phyloP scores from a whole-genome alignment of 305 asterid species.

The Euphrasia arctica region DNA sequence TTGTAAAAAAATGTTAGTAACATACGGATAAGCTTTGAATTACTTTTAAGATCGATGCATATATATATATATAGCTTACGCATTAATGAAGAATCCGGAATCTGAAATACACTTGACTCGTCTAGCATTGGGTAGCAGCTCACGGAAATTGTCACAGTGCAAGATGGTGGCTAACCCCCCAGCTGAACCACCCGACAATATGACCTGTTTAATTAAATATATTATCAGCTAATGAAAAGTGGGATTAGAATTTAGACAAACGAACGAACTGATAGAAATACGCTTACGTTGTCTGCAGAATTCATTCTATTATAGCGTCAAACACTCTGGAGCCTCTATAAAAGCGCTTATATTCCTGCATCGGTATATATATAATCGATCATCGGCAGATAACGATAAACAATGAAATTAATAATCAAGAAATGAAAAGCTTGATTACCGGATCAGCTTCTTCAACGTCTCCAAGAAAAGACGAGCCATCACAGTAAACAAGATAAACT shows the following conservation, averaged over 20 bases:
- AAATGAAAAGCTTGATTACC: slow-evolving; percentile 30
- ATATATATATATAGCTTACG: slow-evolving; percentile 22
- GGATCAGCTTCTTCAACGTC: slow-evolving; percentile 41
- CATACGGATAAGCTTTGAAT: no score
- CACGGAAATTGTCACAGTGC: slow-evolving; percentile 39
- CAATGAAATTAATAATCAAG: no score
- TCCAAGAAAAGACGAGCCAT: slow-evolving; percentile 68
- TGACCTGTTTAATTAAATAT: slow-evolving; percentile 24
- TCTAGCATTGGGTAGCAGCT: slow-evolving; percentile 18
- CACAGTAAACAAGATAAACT: slow-evolving; percentile 56
- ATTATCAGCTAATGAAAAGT: no score
- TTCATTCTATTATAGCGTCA: slow-evolving; percentile 55
- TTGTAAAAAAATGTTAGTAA: background rate
- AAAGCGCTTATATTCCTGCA: slow-evolving; percentile 46
- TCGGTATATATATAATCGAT: no score
- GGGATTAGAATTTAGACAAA: background rate
- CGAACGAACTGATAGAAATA: background rate
- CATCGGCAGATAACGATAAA: no score
- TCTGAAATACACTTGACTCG: slow-evolving; percentile 42
- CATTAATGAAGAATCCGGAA: slow-evolving; percentile 38
- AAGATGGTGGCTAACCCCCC: slow-evolving; percentile 39
- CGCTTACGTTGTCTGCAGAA: slow-evolving; percentile 49
- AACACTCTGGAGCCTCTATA: slow-evolving; percentile 59
- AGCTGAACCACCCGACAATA: slow-evolving; percentile 39
- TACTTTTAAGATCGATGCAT: background rate